Conservation (phyloP, 2,329 filamentous ascomycete genomes). For the Grosmannia penicillata region DNA sequence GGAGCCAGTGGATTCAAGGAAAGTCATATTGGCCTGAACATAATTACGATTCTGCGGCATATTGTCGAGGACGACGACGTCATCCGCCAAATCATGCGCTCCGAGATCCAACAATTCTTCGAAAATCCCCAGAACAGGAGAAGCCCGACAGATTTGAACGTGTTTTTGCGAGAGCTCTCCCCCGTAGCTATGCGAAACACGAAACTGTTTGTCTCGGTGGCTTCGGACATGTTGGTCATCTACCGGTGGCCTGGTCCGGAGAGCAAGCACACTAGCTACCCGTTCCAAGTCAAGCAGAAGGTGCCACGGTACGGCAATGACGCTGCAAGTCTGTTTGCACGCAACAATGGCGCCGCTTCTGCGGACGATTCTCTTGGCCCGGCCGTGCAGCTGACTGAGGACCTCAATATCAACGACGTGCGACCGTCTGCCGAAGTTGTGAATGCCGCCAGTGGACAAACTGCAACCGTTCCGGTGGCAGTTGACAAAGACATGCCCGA, state of each 20-base stretch:
- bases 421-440: constrained; percentile 41
- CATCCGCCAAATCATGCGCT: constrained; percentile 80
- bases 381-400: constrained; percentile 28
- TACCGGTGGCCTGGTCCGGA: constrained; percentile 34
- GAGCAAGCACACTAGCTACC: neutral
- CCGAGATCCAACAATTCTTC: constrained; percentile 71
- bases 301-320: neutral
- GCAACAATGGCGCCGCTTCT: neutral
- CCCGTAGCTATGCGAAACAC: constrained; percentile 70
- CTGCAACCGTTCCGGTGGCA: neutral
- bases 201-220: constrained; percentile 72
- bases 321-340: too few species aligned
- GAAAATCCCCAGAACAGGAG: constrained; percentile 39
- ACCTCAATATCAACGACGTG: constrained; percentile 34
- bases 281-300: constrained; percentile 5
- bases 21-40: constrained; percentile 38
- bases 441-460: constrained; percentile 8
- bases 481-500: constrained; percentile 47
- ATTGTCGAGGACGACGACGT: constrained; percentile 89
- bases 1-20: constrained; percentile 58
- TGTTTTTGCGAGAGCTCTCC: constrained; percentile 63
- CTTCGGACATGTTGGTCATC: constrained; percentile 71
- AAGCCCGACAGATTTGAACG: constrained; percentile 50
- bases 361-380: constrained; percentile 28
- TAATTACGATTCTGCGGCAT: constrained; percentile 80